Percentiles rank a stretch among this genome's conserved stretches.
phyloP scores from a whole-genome alignment of 495 filamentous ascomycete species.

The Neurospora discreta region DNA sequence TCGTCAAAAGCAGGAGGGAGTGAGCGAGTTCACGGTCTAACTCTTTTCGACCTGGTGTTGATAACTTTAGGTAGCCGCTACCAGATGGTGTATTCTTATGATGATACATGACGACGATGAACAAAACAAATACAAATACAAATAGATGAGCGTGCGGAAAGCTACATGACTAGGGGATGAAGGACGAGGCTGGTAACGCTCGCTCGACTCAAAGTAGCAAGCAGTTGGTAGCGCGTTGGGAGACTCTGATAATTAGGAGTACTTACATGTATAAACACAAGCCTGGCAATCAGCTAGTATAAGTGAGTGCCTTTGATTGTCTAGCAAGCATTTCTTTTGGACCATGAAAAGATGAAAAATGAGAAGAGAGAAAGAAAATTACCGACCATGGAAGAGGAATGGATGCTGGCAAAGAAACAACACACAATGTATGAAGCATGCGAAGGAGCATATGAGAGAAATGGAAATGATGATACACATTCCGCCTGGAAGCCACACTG shows the following conservation, averaged over 20 bases:
- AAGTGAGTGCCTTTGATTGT: not conserved
- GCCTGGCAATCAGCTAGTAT: not conserved
- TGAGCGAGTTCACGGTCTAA: no score
- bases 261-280: not conserved
- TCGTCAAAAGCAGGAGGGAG: not conserved
- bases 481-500: not conserved
- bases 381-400: not conserved
- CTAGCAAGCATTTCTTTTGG: no score
- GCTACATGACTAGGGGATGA: not conserved
- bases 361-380: no score
- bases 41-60: not conserved
- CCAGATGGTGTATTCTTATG: not conserved
- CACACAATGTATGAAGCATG: no score
- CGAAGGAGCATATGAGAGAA: not conserved
- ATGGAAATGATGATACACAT: not conserved
- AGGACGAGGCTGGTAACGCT: not conserved
- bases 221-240: not conserved
- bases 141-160: not conserved
- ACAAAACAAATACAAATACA: not conserved
- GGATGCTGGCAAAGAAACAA: not conserved
- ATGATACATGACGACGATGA: not conserved
- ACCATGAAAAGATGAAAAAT: no score
- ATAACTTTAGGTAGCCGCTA: not conserved
- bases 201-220: not conserved
- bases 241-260: not conserved